phyloP scores from a whole-genome alignment of 805 yeast genomes.

The Saccharomycopsis babjevae region DNA sequence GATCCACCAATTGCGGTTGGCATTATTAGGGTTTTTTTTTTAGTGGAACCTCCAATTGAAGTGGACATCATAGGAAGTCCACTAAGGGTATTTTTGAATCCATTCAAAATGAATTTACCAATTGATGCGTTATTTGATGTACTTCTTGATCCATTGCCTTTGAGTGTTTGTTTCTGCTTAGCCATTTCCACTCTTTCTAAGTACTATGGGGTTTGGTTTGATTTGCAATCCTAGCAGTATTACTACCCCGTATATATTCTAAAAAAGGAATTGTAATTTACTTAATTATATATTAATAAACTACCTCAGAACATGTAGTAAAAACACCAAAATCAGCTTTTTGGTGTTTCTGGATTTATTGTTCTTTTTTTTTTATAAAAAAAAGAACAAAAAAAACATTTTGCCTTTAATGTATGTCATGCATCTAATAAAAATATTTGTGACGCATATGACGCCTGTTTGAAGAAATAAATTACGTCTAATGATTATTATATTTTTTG shows the following conservation, averaged over 20 bases:
- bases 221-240: neutral
- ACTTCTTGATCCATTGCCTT: neutral
- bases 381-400: neutral
- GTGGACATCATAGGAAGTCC: neutral
- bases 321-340: no score
- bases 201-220: neutral
- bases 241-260: neutral
- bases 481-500: neutral
- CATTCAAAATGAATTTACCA: neutral
- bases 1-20: slow-evolving; percentile 18
- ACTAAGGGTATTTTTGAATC: neutral
- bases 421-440: neutral
- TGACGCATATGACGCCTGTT: neutral
- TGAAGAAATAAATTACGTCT: neutral
- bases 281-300: no score
- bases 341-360: no score
- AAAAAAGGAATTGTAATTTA: no score
- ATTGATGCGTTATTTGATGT: neutral
- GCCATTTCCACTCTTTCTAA: neutral
- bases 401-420: neutral
- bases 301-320: no score
- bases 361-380: no score
- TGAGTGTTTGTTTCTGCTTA: neutral
- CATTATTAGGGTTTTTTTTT: slow-evolving; percentile 1
- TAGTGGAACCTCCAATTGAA: neutral